phyloP scores from a whole-genome alignment of 345 rosid genomes.

The Brassica juncea region DNA sequence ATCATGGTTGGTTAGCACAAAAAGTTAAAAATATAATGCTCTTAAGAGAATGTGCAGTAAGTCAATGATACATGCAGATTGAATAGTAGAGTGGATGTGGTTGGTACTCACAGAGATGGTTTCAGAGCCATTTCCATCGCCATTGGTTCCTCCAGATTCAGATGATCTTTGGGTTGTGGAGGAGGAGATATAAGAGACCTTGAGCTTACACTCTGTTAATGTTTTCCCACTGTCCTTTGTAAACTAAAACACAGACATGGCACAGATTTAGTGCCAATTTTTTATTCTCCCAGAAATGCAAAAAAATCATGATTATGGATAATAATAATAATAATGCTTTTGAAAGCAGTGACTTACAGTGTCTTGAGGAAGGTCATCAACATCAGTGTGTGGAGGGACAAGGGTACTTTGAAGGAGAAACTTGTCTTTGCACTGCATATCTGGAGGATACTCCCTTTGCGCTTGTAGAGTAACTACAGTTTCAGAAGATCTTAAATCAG shows the following conservation, averaged over 20 bases:
- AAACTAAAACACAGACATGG: conserved; percentile 52
- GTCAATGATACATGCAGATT: conserved; percentile 6
- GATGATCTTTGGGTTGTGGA: conserved; percentile 55
- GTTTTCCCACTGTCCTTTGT: conserved; percentile 69
- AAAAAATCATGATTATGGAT: neutral
- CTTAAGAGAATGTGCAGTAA: neutral
- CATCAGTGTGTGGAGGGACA: conserved; percentile 73
- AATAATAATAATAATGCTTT: neutral
- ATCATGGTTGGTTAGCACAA: neutral
- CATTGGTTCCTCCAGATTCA: conserved; percentile 54
- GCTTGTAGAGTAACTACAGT: conserved; percentile 90
- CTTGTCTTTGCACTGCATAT: conserved; percentile 96
- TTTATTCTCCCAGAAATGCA: neutral
- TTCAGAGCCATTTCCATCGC: conserved; percentile 53
- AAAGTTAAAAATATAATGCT: neutral
- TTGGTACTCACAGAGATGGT: conserved; percentile 61
- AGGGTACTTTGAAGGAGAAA: conserved; percentile 89
- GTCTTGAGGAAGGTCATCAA: conserved; percentile 83
- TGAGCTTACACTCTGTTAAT: conserved; percentile 82
- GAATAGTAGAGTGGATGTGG: neutral
- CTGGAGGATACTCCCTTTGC: conserved; percentile 72
- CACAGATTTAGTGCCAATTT: neutral
- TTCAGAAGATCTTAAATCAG: neutral
- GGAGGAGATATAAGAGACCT: conserved; percentile 64
- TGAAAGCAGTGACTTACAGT: conserved; percentile 50